Percentiles rank a stretch among this genome's conserved stretches.
Evolutionary conservation across 2,329 filamentous ascomycete species (phyloP).

Genomic region (Colletotrichum liaoningense): DNA sequence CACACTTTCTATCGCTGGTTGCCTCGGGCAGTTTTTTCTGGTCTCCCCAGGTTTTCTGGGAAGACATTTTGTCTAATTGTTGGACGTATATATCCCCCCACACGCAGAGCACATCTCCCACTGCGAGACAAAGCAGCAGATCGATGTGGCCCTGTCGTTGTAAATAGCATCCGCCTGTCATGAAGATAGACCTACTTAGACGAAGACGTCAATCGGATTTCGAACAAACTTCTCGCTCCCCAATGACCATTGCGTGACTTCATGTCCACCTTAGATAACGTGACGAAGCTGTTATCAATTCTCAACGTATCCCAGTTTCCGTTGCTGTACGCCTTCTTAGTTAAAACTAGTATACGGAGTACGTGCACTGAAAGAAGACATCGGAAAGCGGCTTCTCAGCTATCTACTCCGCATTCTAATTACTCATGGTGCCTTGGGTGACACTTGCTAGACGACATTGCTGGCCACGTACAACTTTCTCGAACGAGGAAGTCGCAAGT

Average conservation of each 20-base stretch:
- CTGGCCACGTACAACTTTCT: no score
- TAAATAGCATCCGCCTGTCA: slow-evolving; percentile 29
- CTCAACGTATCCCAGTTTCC: no score
- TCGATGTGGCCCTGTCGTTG: slow-evolving; percentile 24
- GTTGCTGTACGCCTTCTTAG: no score
- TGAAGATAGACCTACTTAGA: slow-evolving; percentile 33
- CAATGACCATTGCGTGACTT: not conserved
- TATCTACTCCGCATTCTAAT: no score
- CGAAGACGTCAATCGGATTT: slow-evolving; percentile 32
- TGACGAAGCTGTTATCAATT: not conserved
- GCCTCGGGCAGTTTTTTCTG: slow-evolving; percentile 1
- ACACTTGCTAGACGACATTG: no score
- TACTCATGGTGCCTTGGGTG: no score
- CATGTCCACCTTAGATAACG: not conserved
- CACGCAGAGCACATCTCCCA: slow-evolving; percentile 15
- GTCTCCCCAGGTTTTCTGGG: not conserved
- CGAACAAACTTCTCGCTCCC: not conserved
- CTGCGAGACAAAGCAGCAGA: slow-evolving; percentile 29
- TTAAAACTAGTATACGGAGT: no score
- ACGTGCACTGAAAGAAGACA: no score
- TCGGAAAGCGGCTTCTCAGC: no score
- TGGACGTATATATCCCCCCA: slow-evolving; percentile 33
- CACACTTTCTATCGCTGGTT: not conserved
- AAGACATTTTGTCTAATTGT: slow-evolving; percentile 28
- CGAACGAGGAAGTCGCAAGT: no score